Conservation (phyloP, 352 stramenopile genomes). For the Phytopythium ostracodes region DNA sequence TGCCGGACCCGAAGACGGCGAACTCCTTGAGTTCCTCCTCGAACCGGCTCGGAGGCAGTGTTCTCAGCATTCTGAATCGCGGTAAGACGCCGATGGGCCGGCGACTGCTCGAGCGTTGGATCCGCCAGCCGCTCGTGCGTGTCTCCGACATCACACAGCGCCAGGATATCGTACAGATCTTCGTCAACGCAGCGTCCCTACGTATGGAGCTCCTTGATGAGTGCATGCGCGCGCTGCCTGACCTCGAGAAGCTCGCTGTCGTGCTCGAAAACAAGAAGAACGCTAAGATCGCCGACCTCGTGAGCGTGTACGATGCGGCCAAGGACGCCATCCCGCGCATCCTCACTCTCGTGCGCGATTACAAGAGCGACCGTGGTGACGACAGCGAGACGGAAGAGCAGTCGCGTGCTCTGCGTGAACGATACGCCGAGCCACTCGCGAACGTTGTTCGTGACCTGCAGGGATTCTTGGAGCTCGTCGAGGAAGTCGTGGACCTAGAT, state of each 20-base stretch:
- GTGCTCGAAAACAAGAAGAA: conserved; percentile 66
- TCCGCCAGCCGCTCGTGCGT: conserved; percentile 94
- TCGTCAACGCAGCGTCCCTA: conserved; percentile 88
- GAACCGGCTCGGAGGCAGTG: conserved; percentile 60
- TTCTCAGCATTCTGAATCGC: conserved; percentile 94
- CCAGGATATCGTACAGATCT: conserved; percentile 90
- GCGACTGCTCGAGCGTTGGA: conserved; percentile 94
- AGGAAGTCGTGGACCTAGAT: conserved; percentile 84
- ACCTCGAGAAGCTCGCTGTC: conserved; percentile 69
- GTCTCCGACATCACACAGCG: conserved; percentile 79
- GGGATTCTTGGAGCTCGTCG: conserved; percentile 64
- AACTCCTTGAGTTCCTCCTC: conserved; percentile 23
- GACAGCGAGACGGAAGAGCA: not conserved
- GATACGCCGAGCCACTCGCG: conserved; percentile 41
- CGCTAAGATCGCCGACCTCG: conserved; percentile 75
- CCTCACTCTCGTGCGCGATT: conserved; percentile 39
- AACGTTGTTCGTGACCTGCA: conserved; percentile 64
- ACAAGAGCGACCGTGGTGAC: conserved; percentile 11
- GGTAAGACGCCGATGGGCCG: conserved; percentile 94
- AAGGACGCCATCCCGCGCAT: conserved; percentile 66
- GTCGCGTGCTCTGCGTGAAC: conserved; percentile 31
- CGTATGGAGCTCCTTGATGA: conserved; percentile 88
- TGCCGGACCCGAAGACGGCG: conserved; percentile 70
- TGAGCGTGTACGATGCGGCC: conserved; percentile 81
- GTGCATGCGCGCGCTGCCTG: conserved; percentile 82